Base-by-base conservation (phyloP, 2,329 filamentous ascomycete genomes). In the Monosporascus sp. region DNA sequence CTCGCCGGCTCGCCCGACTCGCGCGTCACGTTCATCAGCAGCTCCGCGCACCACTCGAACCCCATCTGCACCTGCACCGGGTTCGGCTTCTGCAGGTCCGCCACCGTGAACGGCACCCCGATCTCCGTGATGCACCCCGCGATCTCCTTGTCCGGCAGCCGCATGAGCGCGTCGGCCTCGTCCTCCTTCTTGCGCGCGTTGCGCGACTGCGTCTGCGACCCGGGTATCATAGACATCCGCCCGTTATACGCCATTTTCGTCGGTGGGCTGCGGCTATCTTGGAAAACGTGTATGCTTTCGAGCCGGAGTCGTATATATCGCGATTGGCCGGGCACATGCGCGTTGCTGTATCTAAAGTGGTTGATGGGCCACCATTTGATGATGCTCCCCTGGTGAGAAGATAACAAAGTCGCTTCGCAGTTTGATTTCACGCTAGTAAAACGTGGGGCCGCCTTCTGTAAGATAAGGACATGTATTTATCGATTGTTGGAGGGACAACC, bases 81-180 rank as follows among this genome's bases (percentile, higher is more conserved):
- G 64, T 96, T 96, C 5, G 94, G 94, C 68, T 97, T 97, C 63
- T 93, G 86, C 41, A 99, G 81, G 72, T 99, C 93, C 56, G 88
- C 83, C 18, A 92, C 78, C 37, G 84, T 88, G 71, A 97, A 97
- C 28, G 84, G 86, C 64, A 97, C 92, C 55, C 93, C 93, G 65
- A 97, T 96, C 70, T 97, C 94, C 65, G 88, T 94, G 75, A 99
- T 97, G 72, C 94, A 99, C 69, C 89, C 91, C 62, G 93, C 93
- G 57, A 99, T 97, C 71, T 99, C 94, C 65, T 78, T 79, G 69
- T 85, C 84, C 7, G 81, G 77, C 53, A 85, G 75, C 51, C 78
- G 76, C 75, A 84, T 83, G 62, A 82, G 79, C 51, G 80, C 78
- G 65, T 83, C 79, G 51, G 79, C 76, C 53, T 82, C 67, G 28